Conservation (phyloP, 805 yeast genomes). For the Monosporozyma servazzii region DNA sequence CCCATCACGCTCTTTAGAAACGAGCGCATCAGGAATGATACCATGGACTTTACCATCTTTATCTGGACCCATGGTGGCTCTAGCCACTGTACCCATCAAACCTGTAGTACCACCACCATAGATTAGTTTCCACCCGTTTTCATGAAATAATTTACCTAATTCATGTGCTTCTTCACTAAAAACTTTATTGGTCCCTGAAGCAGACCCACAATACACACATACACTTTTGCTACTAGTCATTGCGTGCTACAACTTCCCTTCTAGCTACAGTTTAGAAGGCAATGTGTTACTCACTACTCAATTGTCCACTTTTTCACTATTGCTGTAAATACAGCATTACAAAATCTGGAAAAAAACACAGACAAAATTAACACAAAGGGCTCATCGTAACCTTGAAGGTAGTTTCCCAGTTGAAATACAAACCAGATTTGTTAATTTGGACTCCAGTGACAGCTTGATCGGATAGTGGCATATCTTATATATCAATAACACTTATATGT, state of each 20-base stretch:
- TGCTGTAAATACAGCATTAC: too few species aligned
- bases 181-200: slow-evolving; percentile 49
- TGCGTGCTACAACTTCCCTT: slow-evolving; percentile 5
- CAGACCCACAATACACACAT: slow-evolving; percentile 84
- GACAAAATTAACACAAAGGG: not conserved
- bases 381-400: not conserved
- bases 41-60: slow-evolving; percentile 65
- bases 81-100: slow-evolving; percentile 69
- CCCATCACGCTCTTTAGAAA: slow-evolving; percentile 54
- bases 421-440: not conserved
- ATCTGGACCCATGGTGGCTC: slow-evolving; percentile 41
- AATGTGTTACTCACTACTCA: not conserved
- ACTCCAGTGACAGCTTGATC: not conserved
- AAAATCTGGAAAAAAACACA: not conserved
- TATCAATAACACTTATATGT: too few species aligned
- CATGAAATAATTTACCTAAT: slow-evolving; percentile 52
- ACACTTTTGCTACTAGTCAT: slow-evolving; percentile 31
- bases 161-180: slow-evolving; percentile 47
- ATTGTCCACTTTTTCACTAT: too few species aligned
- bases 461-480: not conserved
- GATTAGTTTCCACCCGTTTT: slow-evolving; percentile 58
- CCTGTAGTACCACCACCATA: slow-evolving; percentile 91
- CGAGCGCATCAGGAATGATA: slow-evolving; percentile 76
- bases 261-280: not conserved
- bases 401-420: not conserved